A percentile compares a stretch with the other conserved stretches of the same genome.
These are phyloP conservation scores for Fusarium verticillioides DNA, from an alignment of 2,329 filamentous ascomycete species.

Conservation along the genomic window DNA sequence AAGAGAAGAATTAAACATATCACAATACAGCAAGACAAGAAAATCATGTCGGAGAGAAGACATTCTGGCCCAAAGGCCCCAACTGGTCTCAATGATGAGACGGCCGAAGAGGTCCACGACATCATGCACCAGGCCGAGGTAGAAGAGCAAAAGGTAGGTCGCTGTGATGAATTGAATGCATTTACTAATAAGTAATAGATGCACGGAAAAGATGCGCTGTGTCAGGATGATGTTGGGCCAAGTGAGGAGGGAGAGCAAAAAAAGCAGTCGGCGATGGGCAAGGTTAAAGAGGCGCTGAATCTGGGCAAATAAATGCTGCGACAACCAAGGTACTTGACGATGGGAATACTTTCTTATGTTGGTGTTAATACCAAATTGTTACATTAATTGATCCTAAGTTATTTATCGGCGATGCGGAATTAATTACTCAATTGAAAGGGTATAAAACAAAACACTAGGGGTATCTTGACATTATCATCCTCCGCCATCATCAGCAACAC, in stretches of 20 bases:
- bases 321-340: no score
- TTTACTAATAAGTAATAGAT: conserved; percentile 18
- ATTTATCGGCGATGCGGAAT: not conserved
- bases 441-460: conserved; percentile 27
- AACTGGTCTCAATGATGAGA: conserved; percentile 46
- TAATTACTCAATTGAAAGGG: not conserved
- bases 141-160: conserved; percentile 46
- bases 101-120: conserved; percentile 48
- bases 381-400: not conserved
- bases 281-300: conserved; percentile 44
- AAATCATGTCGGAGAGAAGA: conserved; percentile 27
- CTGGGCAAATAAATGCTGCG: conserved; percentile 35
- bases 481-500: not conserved
- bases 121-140: conserved; percentile 50
- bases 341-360: not conserved
- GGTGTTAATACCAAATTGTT: conserved; percentile 28
- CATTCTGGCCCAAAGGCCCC: conserved; percentile 28
- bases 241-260: not conserved
- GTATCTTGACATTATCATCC: conserved; percentile 36
- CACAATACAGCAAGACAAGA: not conserved
- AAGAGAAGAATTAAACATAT: not conserved
- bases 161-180: no score
- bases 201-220: conserved; percentile 41
- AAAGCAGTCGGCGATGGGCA: conserved; percentile 36
- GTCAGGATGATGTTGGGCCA: conserved; percentile 31